Base-by-base conservation (phyloP, 352 stramenopile genomes). In the Globisporangium nunn region DNA sequence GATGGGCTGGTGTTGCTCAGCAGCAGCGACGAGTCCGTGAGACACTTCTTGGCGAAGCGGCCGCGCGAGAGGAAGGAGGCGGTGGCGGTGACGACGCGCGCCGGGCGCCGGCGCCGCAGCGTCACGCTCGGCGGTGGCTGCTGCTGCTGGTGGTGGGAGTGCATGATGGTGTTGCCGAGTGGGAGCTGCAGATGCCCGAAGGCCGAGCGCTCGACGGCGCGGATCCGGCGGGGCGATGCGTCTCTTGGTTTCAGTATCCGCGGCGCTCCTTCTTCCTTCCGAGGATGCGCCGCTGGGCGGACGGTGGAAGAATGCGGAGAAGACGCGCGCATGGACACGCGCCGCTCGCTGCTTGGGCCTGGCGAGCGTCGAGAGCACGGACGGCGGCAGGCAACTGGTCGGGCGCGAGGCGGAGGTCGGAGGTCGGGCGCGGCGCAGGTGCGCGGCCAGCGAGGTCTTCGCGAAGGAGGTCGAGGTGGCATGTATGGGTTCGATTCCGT, bases 21-120 rank as follows among this genome's bases (percentile, higher is more conserved):
- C 17, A 55, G 17, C 23, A 63, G 41, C 31, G 57, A 56, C 31
- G 57, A 56, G 43, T 57, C 50, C 11, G 40, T 30, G 6, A 63
- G 30, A 2, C 55, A 58, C 37, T 58, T 47, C 40, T 58, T 58
- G 17, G 50, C 45, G 28, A 63, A 63, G 1, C 31, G 50, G 17
- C 50, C 44, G 31, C 57, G 57, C 23, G 57, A 58, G 8, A 63
- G 50, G 50, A 63, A 62, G 39, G 40, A 47, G 41, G 23, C 23
- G 23, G 23, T 23, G 23, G 23, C 23, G 23, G 23, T 23, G 23
- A 23, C 23, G 23, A 23, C 23, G 23, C 40, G 56, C 8, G 39
- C 10, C 17, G 51, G 18, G 8, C 52, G 52, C 3, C 29, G 37
- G 4, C 51, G 51, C 23, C 35, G 35, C 35, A 40, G 35, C 35